A percentile compares a stretch with the other conserved stretches of the same genome.
These are phyloP conservation scores for Solanum virginianum DNA, from an alignment of 257 asterid species.

Conservation along the genomic window DNA sequence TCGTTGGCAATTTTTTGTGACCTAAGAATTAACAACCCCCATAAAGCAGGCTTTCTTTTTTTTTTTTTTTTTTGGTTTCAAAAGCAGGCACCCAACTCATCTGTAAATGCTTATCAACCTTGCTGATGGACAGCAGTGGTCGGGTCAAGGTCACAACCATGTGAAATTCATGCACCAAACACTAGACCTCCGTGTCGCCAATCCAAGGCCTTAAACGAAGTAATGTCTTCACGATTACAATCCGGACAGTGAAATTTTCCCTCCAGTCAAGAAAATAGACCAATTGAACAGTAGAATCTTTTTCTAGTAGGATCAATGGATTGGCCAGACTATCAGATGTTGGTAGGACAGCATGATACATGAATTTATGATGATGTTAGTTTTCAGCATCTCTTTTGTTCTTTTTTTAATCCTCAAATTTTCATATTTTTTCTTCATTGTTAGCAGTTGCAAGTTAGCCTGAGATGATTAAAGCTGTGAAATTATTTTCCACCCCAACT, in stretches of 20 bases:
- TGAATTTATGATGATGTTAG: background rate
- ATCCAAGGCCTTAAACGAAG: background rate
- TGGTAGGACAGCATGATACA: background rate
- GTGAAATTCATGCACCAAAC: background rate
- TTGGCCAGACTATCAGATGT: background rate
- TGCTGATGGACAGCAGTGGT: background rate
- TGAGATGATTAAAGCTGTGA: background rate
- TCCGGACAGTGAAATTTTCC: background rate
- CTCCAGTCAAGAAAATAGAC: background rate
- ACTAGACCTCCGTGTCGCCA: background rate
- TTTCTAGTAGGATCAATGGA: background rate
- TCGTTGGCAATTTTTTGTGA: background rate
- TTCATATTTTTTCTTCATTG: background rate
- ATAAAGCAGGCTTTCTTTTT: background rate
- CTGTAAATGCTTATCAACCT: background rate
- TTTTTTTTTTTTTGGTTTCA: no score
- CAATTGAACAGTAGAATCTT: background rate
- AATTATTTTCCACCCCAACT: background rate
- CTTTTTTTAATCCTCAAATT: background rate
- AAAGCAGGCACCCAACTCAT: background rate
- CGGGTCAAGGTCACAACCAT: background rate
- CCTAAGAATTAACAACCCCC: background rate
- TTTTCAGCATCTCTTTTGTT: background rate
- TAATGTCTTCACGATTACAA: background rate
- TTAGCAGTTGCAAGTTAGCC: background rate